Evolutionary conservation across 495 filamentous ascomycete species (phyloP).

Genomic region (Talaromyces proteolyticus): DNA sequence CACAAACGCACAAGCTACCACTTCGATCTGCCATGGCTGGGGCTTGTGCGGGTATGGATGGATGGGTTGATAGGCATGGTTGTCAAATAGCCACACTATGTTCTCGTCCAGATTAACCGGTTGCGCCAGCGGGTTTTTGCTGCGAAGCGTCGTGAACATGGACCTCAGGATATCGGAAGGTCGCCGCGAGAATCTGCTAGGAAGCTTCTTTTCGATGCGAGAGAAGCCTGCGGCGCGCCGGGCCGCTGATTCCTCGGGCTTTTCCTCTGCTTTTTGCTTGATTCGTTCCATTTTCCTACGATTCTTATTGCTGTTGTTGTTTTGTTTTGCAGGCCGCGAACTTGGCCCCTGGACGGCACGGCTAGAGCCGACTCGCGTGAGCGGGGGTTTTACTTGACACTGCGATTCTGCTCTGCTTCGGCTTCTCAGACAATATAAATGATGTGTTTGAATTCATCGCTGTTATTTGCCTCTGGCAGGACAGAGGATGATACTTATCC

Average conservation of each 20-base stretch:
- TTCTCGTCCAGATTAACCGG: conserved; percentile 45
- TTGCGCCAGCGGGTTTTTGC: conserved; percentile 11
- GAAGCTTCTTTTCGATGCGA: neutral
- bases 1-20: conserved; percentile 74
- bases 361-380: too few relatives aligned
- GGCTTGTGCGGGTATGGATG: conserved; percentile 15
- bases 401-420: too few relatives aligned
- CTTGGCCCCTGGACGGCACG: too few relatives aligned
- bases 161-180: neutral
- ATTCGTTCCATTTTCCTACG: neutral
- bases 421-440: too few relatives aligned
- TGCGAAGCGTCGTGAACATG: neutral
- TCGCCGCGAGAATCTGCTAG: neutral
- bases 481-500: too few relatives aligned
- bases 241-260: neutral
- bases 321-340: too few relatives aligned
- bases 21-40: conserved; percentile 68
- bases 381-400: too few relatives aligned
- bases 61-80: conserved; percentile 64
- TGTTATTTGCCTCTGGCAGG: too few relatives aligned
- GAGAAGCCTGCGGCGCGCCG: neutral
- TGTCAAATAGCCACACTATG: conserved; percentile 85
- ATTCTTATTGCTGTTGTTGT: too few relatives aligned
- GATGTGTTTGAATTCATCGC: too few relatives aligned
- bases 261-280: neutral